Evolutionary conservation across 2,329 filamentous ascomycete species (phyloP).

Genomic region (Colletotrichum higginsianum): DNA sequence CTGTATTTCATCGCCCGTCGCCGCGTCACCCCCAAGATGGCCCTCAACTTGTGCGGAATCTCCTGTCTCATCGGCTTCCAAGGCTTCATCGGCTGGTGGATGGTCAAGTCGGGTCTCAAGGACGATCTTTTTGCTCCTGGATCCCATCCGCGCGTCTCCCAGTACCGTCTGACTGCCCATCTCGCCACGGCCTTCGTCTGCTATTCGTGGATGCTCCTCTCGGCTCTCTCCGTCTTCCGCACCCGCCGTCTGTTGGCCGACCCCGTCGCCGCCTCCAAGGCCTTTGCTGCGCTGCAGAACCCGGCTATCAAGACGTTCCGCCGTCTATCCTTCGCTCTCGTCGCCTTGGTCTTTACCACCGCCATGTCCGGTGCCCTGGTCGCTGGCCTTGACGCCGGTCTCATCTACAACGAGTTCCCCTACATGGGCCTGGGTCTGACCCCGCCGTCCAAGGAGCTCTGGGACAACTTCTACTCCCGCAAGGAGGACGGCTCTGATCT

Average conservation of each 20-base stretch:
- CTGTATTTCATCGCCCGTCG: slow-evolving; percentile 88
- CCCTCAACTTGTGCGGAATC: slow-evolving; percentile 84
- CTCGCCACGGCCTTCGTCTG: slow-evolving; percentile 91
- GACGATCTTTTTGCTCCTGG: slow-evolving; percentile 96
- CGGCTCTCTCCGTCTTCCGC: slow-evolving; percentile 87
- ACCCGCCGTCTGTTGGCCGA: slow-evolving; percentile 79
- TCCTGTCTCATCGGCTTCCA: slow-evolving; percentile 93
- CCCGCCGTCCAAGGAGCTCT: slow-evolving; percentile 87
- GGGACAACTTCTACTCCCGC: slow-evolving; percentile 88
- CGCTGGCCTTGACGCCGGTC: slow-evolving; percentile 92
- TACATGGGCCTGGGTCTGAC: slow-evolving; percentile 90
- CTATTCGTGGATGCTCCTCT: slow-evolving; percentile 95
- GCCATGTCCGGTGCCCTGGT: slow-evolving; percentile 95
- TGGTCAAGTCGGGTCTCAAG: slow-evolving; percentile 97
- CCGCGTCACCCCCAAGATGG: slow-evolving; percentile 84
- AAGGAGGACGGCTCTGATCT: slow-evolving; percentile 84
- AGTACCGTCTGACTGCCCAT: slow-evolving; percentile 93
- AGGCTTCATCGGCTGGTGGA: slow-evolving; percentile 98
- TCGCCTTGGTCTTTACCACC: slow-evolving; percentile 85
- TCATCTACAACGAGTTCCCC: slow-evolving; percentile 99
- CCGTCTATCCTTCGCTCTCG: slow-evolving; percentile 78
- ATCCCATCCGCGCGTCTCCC: slow-evolving; percentile 90
- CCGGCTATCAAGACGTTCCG: slow-evolving; percentile 82
- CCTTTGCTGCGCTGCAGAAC: slow-evolving; percentile 73
- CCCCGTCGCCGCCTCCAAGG: slow-evolving; percentile 72